Percentiles rank a stretch among this genome's conserved stretches.
Conservation (phyloP, 768 basidiomycete species). For the Auricularia sp. region DNA sequence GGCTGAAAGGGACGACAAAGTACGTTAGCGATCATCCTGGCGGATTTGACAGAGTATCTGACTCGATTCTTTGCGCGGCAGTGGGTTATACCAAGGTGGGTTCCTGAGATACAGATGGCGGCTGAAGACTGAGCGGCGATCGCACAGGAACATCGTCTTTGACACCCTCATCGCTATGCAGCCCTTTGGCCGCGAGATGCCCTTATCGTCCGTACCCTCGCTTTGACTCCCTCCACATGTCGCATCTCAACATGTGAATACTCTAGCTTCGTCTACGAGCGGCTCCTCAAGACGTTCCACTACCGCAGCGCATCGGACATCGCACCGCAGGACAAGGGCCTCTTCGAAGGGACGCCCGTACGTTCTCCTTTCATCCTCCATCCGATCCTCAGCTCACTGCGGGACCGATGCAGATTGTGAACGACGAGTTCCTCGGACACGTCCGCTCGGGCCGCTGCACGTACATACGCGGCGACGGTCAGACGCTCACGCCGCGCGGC, state of each 20-base stretch:
- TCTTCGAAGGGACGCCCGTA: constrained; percentile 40
- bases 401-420: constrained; percentile 30
- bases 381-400: no score
- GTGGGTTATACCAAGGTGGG: constrained; percentile 32
- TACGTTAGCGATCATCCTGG: neutral
- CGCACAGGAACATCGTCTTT: constrained; percentile 30
- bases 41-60: no score
- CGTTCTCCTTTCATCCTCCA: constrained; percentile 3
- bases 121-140: no score
- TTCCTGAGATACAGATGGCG: no score
- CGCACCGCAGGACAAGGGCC: constrained; percentile 28
- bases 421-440: constrained; percentile 39
- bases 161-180: constrained; percentile 39
- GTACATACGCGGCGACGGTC: constrained; percentile 40
- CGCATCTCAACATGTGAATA: neutral
- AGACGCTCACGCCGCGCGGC: constrained; percentile 27
- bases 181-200: constrained; percentile 45
- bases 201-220: constrained; percentile 26
- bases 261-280: constrained; percentile 36
- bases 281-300: constrained; percentile 31
- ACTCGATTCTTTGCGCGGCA: constrained; percentile 8
- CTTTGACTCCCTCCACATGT: neutral
- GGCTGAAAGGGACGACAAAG: constrained; percentile 28
- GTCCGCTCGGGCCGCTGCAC: constrained; percentile 31
- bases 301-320: constrained; percentile 37